Conservation (phyloP, 1,139 yeast species). For the Yamadazyma dushanensis region DNA sequence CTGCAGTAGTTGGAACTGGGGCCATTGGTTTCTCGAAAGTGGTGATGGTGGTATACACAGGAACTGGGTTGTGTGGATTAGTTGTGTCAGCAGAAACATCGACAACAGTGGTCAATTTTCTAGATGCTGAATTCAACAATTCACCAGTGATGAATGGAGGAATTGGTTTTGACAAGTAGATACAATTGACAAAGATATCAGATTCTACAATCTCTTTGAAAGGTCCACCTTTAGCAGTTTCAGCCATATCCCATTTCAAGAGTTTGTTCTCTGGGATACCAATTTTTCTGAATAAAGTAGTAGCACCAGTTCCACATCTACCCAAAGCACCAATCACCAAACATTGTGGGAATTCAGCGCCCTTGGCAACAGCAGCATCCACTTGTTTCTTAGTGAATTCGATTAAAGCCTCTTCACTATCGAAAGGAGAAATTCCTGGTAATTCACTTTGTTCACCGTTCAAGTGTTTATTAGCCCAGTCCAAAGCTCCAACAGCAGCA, state of each 20-base stretch:
- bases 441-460: conserved; percentile 63
- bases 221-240: conserved; percentile 97
- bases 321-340: conserved; percentile 96
- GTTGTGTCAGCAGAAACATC: conserved; percentile 99
- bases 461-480: conserved; percentile 90
- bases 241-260: conserved; percentile 94
- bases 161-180: conserved; percentile 88
- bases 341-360: conserved; percentile 69
- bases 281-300: conserved; percentile 73
- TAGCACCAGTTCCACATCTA: conserved; percentile 98
- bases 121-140: conserved; percentile 57
- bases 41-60: conserved; percentile 87
- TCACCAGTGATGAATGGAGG: conserved; percentile 84
- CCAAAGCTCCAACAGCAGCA: conserved; percentile 91
- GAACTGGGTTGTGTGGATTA: conserved; percentile 96
- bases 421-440: conserved; percentile 79
- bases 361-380: conserved; percentile 55
- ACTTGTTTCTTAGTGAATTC: conserved; percentile 66
- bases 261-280: conserved; percentile 88
- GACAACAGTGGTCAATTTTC: conserved; percentile 87
- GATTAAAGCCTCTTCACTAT: conserved; percentile 74
- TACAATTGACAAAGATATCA: conserved; percentile 93
- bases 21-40: conserved; percentile 91
- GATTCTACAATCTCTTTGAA: conserved; percentile 85
- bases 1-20: conserved; percentile 68